Evolutionary conservation across 176 grass and related monocot species (phyloP), one percentile per base, ranked within the genome.

Genomic region (Saccharum officinarum): DNA sequence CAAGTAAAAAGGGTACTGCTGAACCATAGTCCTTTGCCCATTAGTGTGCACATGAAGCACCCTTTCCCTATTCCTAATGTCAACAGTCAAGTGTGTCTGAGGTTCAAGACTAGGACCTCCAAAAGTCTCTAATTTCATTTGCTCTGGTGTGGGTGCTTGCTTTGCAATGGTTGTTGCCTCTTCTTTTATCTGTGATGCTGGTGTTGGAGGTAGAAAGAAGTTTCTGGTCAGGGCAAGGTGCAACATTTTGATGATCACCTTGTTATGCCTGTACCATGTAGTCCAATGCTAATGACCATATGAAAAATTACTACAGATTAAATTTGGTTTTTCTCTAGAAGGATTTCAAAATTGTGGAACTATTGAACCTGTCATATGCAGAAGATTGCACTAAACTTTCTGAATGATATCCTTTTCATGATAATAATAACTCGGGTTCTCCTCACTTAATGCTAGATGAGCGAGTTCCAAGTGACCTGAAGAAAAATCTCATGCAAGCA

Each of bases 401-500:
- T 25, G 4, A 6, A 40, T 59, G 5, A 16, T n/a, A 68, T 26
- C 65, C 25, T 34, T 74, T 44, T 76, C 16, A 60, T 78, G 15
- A 61, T 31, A 6, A 39, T 75, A 15, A 41, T 87, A 40, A 23
- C 7, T 71, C 10, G 69, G 69, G 5, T 6, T 25, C 1, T 45
- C 0, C 66, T 49, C 23, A 20, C 20, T 42, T 57, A 1, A 73
- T 87, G 14, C 37, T 82, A 98, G 97, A 98, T 84, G 97, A 95
- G 77, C 90, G 93, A 38, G 89, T 98, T 66, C 83, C 97, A 64
- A 87, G 68, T 84, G 97, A 98, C 69, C 83, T 98, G 82, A 98
- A 94, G 93, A 98, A 95, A 83, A 92, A 91, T 64, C 83, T 98
- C 80, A 95, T 98, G 97, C 93, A 98, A 91, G 97, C 93, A 91